phyloP scores from a whole-genome alignment of 805 yeast species.

The Scheffersomyces amazonensis region DNA sequence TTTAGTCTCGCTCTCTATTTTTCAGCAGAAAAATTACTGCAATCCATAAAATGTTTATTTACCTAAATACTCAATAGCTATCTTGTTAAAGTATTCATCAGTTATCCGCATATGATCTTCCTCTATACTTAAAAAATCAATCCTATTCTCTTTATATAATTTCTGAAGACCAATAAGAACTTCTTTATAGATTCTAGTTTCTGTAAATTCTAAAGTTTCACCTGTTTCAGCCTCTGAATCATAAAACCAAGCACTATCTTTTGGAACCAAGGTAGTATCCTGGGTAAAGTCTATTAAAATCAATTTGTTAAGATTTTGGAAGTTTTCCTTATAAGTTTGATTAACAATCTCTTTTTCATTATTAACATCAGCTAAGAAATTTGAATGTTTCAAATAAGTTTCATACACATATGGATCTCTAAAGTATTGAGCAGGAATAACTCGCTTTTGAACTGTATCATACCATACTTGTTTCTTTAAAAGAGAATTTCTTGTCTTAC shows the following conservation, averaged over 20 bases:
- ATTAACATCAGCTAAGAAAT: constrained; percentile 62
- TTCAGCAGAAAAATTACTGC: too few relatives aligned
- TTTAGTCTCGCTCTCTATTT: too few relatives aligned
- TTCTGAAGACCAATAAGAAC: constrained; percentile 60
- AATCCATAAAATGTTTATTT: too few relatives aligned
- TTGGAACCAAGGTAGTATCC: constrained; percentile 72
- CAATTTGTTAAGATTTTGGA: constrained; percentile 46
- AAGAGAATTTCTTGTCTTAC: constrained; percentile 51
- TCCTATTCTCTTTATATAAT: constrained; percentile 39
- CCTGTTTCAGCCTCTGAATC: constrained; percentile 50
- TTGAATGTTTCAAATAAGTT: constrained; percentile 53
- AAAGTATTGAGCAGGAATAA: constrained; percentile 75
- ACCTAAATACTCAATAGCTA: constrained; percentile 47
- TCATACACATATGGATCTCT: constrained; percentile 57
- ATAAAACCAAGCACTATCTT: constrained; percentile 65
- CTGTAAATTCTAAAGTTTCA: constrained; percentile 38
- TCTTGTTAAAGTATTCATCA: constrained; percentile 43
- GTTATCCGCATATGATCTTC: constrained; percentile 67
- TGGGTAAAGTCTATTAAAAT: constrained; percentile 58
- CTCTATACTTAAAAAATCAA: constrained; percentile 50
- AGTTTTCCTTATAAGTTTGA: constrained; percentile 38
- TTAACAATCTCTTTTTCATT: constrained; percentile 49
- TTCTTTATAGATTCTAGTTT: constrained; percentile 48
- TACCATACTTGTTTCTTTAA: constrained; percentile 62
- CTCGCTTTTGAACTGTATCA: constrained; percentile 49